A percentile compares a stretch with the other conserved stretches of the same genome.
These are phyloP conservation scores for Glycine latifolia DNA, from an alignment of 306 rosid genomes.

Conservation along the genomic window DNA sequence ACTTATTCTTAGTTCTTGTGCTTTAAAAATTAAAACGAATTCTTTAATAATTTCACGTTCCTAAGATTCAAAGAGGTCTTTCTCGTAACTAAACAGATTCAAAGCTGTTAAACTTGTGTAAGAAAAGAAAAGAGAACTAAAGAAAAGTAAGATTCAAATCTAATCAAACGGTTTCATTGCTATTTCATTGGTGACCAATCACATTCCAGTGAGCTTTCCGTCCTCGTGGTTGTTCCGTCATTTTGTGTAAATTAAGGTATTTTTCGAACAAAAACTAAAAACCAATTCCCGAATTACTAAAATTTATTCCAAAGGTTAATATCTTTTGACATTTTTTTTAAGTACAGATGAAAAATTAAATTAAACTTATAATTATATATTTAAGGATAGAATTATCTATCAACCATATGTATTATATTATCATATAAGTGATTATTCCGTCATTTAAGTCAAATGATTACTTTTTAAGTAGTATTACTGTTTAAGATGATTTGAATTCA, in stretches of 20 bases:
- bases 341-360: no score
- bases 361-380: no score
- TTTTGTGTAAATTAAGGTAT: no score
- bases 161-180: conserved; percentile 16
- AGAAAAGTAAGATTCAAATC: conserved; percentile 14
- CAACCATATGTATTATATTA: no score
- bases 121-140: not conserved
- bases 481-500: conserved; percentile 18
- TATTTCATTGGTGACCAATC: not conserved
- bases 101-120: not conserved
- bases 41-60: not conserved
- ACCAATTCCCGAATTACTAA: no score
- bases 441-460: not conserved
- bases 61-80: not conserved
- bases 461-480: not conserved
- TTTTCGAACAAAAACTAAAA: no score
- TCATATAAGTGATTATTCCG: no score
- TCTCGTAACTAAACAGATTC: not conserved
- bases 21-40: not conserved
- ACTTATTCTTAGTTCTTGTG: not conserved
- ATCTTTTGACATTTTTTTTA: no score
- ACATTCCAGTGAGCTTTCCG: not conserved
- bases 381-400: no score
- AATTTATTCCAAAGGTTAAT: no score
- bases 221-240: not conserved